Evolutionary conservation across 441 rosid genomes (phyloP).

Genomic region (Bruguiera hainesii): DNA sequence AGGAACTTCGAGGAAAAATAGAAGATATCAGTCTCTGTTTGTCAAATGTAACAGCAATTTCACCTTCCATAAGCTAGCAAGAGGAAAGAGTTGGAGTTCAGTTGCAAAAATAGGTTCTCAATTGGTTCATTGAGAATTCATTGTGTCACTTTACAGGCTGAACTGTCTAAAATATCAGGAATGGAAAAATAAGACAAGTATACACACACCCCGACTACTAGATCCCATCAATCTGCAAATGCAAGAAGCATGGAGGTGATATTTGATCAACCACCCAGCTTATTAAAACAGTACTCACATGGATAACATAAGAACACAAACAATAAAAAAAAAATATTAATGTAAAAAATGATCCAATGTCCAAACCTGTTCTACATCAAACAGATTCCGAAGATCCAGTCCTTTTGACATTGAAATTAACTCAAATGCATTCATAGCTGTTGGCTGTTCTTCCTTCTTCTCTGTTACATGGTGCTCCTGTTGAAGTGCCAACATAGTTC

Average conservation of each 20-base stretch:
- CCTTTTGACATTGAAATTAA: slow-evolving; percentile 90
- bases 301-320: not conserved
- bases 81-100: not conserved
- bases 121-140: not conserved
- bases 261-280: not conserved
- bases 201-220: not conserved
- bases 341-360: slow-evolving; percentile 10
- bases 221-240: not conserved
- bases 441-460: slow-evolving; percentile 76
- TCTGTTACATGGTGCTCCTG: slow-evolving; percentile 91
- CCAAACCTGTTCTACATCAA: slow-evolving; percentile 76
- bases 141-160: not conserved
- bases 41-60: not conserved
- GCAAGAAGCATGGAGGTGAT: not conserved
- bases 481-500: slow-evolving; percentile 14
- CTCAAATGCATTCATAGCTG: slow-evolving; percentile 86
- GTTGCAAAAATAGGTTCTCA: not conserved
- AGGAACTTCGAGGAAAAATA: not conserved
- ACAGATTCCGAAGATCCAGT: slow-evolving; percentile 74
- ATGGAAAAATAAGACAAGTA: not conserved
- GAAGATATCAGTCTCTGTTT: no score
- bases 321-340: not conserved
- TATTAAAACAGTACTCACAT: not conserved
- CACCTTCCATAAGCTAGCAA: not conserved
- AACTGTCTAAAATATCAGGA: slow-evolving; percentile 1